phyloP scores from a whole-genome alignment of 768 basidiomycete species.

The Pleurotus citrinopileatus region DNA sequence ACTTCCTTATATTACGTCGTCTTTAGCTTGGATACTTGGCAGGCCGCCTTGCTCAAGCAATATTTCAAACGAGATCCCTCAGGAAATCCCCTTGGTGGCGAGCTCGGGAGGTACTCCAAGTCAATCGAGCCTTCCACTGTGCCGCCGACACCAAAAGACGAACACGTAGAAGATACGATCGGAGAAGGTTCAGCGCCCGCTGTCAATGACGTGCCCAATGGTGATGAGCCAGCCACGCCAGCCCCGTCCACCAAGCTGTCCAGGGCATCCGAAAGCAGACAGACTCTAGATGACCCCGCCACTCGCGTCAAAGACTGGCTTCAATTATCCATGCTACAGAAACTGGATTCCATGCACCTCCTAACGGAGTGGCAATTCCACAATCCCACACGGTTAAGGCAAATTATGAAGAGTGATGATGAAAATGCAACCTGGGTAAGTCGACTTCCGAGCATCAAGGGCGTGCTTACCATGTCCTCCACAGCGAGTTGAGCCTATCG shows the following conservation, averaged over 20 bases:
- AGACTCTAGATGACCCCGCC: conserved; percentile 21
- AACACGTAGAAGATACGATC: conserved; percentile 14
- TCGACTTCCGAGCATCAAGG: conserved; percentile 11
- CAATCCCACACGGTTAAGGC: conserved; percentile 65
- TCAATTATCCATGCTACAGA: conserved; percentile 63
- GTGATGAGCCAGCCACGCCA: background rate
- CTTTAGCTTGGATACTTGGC: conserved; percentile 74
- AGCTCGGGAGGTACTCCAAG: conserved; percentile 32
- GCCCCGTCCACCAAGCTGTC: conserved; percentile 13
- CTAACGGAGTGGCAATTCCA: conserved; percentile 88
- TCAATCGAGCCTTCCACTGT: conserved; percentile 17
- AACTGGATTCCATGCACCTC: conserved; percentile 72
- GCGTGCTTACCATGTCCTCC: conserved; percentile 6
- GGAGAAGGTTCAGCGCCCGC: background rate
- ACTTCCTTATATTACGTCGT: conserved; percentile 14
- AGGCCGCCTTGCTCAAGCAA: conserved; percentile 72
- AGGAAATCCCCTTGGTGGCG: conserved; percentile 70
- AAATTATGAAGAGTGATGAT: conserved; percentile 76
- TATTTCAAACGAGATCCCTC: conserved; percentile 71
- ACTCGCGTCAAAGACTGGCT: conserved; percentile 59
- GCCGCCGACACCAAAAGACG: conserved; percentile 21
- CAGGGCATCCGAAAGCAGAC: conserved; percentile 15
- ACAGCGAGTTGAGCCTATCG: conserved; percentile 83
- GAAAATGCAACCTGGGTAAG: conserved; percentile 78
- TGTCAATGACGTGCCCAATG: background rate